Evolutionary conservation across 2,329 filamentous ascomycete genomes (phyloP), one percentile per base, ranked within the genome.

Genomic region (Alternaria solani): DNA sequence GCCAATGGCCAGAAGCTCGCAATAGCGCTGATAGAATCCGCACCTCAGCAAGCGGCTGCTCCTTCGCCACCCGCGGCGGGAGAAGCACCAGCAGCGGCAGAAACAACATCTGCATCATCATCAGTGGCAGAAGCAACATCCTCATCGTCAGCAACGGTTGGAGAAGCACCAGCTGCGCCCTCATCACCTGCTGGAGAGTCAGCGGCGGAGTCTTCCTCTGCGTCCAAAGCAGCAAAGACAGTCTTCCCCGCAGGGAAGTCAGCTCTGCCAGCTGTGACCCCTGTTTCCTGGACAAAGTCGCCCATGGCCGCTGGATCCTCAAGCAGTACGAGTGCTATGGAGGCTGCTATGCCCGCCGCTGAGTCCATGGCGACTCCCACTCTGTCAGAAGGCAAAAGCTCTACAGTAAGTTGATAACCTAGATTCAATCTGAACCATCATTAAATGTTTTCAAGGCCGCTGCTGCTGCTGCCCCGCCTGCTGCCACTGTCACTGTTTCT

Each of bases 401-500:
- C 56, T 38, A 63, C 52, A 23, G 70, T 73, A 67, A 9, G 69
- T 57, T 30, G 18, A 14, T 9, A 25, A 34, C 8, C 7, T 34
- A 8, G 32, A 12, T 23, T 48, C 2, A 4, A 48, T 32, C 30
- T 16, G 20, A 18, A 6, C 18, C 18, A 49, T 49, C 18, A 32
- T 32, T 49, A 49, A 49, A 2, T 1, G 0, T 38, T 20, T 26
- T 20, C 1, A 2, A 52, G 20, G 30, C 20, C 9, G 44, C 47
- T 0, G 44, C 30, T 23, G 51, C 51, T 12, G 32, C 38, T 5
- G 42, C 47, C 8, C 38, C 44, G 11, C 38, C 57, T 14, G 53
- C 57, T 25, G 41, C 62, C 44, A 63, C 63, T 26, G 60, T 66
- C 1, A 61, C 63, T 47, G 59, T 65, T 8, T 55, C 67, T 30